Conservation (phyloP, 1,284 basidiomycete genomes). For the Cystobasidium sp. region DNA sequence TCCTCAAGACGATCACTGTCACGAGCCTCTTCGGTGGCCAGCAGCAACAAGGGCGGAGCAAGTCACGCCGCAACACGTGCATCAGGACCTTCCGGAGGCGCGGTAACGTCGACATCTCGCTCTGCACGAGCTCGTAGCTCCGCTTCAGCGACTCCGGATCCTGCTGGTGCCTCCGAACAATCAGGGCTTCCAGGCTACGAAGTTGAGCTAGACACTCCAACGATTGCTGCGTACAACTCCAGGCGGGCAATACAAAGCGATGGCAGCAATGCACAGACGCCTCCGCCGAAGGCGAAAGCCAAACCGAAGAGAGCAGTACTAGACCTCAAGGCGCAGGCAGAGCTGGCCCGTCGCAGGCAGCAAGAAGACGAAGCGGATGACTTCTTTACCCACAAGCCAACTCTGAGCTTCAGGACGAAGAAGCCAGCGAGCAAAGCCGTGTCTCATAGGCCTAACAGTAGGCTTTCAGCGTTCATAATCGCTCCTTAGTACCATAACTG, state of each 20-base stretch:
- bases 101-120: neutral
- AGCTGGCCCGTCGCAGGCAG: constrained; percentile 8
- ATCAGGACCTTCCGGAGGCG: neutral
- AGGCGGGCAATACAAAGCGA: neutral
- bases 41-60: neutral
- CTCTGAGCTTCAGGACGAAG: constrained; percentile 26
- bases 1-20: neutral
- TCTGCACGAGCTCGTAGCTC: neutral
- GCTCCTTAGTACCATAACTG: neutral
- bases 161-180: neutral
- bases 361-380: constrained; percentile 24
- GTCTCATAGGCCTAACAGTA: neutral
- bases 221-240: constrained; percentile 10
- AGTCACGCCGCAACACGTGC: neutral
- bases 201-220: constrained; percentile 1
- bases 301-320: constrained; percentile 19
- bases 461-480: neutral
- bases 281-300: neutral
- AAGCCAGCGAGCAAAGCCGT: neutral
- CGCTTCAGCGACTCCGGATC: neutral
- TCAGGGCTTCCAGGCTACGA: neutral
- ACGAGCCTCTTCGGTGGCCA: constrained; percentile 21
- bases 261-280: neutral
- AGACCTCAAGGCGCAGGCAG: constrained; percentile 2
- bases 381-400: constrained; percentile 36